phyloP scores from a whole-genome alignment of 805 yeast species.

The Scheffersomyces amazonensis region DNA sequence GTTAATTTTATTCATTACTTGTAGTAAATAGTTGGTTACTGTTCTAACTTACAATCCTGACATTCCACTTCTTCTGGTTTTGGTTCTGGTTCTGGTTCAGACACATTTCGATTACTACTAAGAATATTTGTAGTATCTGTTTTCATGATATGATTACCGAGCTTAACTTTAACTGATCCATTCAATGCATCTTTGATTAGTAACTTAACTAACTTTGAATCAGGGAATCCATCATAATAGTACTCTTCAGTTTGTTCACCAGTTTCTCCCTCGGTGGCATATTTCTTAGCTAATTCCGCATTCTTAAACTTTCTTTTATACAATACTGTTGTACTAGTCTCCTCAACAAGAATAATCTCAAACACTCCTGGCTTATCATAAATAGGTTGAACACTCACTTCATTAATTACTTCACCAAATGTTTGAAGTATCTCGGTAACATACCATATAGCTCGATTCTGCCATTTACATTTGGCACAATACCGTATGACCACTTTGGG shows the following conservation, averaged over 20 bases:
- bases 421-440: slow-evolving; percentile 83
- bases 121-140: neutral
- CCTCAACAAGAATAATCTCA: slow-evolving; percentile 12
- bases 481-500: slow-evolving; percentile 70
- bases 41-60: slow-evolving; percentile 12
- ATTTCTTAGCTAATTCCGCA: slow-evolving; percentile 16
- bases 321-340: slow-evolving; percentile 8
- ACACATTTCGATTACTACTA: neutral
- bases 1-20: too few species aligned
- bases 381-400: slow-evolving; percentile 23
- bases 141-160: slow-evolving; percentile 1
- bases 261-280: neutral
- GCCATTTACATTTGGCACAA: slow-evolving; percentile 88
- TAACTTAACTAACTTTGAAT: slow-evolving; percentile 73
- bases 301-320: slow-evolving; percentile 56
- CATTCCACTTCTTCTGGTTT: too few species aligned
- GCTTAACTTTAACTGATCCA: neutral
- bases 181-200: slow-evolving; percentile 54
- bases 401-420: slow-evolving; percentile 59
- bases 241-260: slow-evolving; percentile 22
- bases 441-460: slow-evolving; percentile 84
- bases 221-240: slow-evolving; percentile 77
- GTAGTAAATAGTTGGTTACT: too few species aligned
- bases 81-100: too few species aligned
- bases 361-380: slow-evolving; percentile 22